phyloP scores from a whole-genome alignment of 805 yeast genomes.

The Metschnikowia lochheadii region DNA sequence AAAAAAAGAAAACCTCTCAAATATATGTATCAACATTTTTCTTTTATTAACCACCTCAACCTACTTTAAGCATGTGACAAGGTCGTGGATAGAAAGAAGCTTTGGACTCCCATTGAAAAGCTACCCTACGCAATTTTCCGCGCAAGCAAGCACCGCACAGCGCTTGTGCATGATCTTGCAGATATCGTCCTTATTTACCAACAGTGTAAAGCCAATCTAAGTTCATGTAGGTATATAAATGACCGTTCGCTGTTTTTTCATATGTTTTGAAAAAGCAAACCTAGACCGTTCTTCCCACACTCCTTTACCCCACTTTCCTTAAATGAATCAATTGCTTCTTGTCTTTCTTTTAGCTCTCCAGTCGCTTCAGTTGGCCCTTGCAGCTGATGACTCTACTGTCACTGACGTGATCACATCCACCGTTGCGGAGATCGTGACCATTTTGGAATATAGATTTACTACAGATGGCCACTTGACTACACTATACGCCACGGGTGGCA shows the following conservation, averaged over 20 bases:
- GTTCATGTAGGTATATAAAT: background rate
- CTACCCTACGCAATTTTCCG: background rate
- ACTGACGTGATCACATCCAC: constrained; percentile 16
- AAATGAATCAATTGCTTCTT: constrained; percentile 3
- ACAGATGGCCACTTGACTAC: constrained; percentile 28
- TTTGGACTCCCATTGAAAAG: background rate
- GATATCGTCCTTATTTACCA: background rate
- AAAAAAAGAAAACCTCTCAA: no score
- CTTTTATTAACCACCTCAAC: no score
- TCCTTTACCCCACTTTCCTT: background rate
- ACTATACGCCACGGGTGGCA: constrained; percentile 19
- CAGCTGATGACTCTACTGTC: constrained; percentile 9
- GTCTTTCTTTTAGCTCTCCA: constrained; percentile 4
- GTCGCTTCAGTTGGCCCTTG: constrained; percentile 6
- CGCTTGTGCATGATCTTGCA: constrained; percentile 6
- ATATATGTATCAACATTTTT: no score
- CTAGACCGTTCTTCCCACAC: background rate
- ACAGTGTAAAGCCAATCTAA: background rate
- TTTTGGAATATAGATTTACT: constrained; percentile 32
- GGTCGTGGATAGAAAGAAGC: no score
- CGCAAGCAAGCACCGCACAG: background rate
- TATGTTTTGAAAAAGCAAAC: background rate
- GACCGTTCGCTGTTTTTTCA: background rate
- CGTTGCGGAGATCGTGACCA: constrained; percentile 23
- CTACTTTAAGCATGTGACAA: no score